Base-by-base conservation (phyloP, 2,329 filamentous ascomycete genomes). In the Claviceps sp. region DNA sequence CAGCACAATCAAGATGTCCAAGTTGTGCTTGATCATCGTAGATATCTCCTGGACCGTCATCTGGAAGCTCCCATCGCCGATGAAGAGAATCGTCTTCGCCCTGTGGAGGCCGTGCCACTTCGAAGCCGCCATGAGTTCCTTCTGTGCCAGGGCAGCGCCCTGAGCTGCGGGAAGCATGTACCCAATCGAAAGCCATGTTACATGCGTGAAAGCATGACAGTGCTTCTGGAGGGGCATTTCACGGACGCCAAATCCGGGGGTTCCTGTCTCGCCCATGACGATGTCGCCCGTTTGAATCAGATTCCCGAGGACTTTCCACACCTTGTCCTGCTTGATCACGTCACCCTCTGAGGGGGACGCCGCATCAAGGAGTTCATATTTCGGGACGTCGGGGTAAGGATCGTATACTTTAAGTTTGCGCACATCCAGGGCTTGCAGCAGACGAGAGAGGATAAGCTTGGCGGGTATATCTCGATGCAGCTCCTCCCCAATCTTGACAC, bases 11-110 rank as follows among this genome's bases (percentile, higher is more conserved):
- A 60, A 66, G 3, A 75, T 69, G 39, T 76, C 67, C 22, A 79
- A 66, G 3, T 71, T 68, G 51, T 76, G 68, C 16, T 68, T 68
- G 57, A 85, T 78, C 58, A 85, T 83, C 2, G 79, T 82, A 11
- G 76, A 75, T 3, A 86, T 66, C 56, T 84, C 81, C 60, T 86
- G 82, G 0, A 74, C 79, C 0, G 81, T 85, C 66, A 85, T 76
- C 56, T 83, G 77, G 53, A 85, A 74, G 55, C 78, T 81, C 3
- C 81, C 82, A 50, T 83, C 80, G 5, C 80, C 80, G 37, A 80
- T 80, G 54, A 80, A 71, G 1, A 83, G 64, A 9, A 82, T 70
- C 0, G 78, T 77, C 14, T 63, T 62, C 6, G 64, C 59, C 9
- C 54, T 51, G 14, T 54, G 51, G 16, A 58, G 16, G n/a, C 53